Conservation (phyloP, 164 flowering plant genomes). For the Umbilicus rupestris region DNA sequence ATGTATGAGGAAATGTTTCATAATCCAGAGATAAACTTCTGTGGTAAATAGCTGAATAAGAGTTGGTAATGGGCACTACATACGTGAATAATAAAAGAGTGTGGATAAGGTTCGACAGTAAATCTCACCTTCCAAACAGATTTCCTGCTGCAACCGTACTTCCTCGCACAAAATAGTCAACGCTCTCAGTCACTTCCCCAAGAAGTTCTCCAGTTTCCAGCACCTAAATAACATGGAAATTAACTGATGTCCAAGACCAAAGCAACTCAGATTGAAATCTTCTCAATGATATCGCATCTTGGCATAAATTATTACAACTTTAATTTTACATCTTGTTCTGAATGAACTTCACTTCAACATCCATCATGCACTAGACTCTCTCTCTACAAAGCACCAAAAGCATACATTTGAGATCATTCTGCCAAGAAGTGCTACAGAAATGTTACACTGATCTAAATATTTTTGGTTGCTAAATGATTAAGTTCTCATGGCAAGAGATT, state of each 20-base stretch:
- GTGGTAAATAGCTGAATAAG: background rate
- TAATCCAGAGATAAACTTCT: background rate
- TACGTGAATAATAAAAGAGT: too few species aligned
- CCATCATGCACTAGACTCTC: background rate
- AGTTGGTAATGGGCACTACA: background rate
- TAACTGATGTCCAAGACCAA: background rate
- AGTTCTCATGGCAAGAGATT: too few species aligned
- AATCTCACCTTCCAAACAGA: slow-evolving; percentile 81
- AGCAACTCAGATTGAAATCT: background rate
- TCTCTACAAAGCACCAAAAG: background rate
- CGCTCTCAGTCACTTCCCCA: slow-evolving; percentile 92
- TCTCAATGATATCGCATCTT: background rate
- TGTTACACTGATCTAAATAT: too few species aligned
- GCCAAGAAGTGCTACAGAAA: background rate
- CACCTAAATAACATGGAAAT: slow-evolving; percentile 37
- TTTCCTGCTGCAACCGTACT: slow-evolving; percentile 91
- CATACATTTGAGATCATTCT: background rate
- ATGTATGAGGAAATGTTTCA: background rate
- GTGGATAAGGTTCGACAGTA: background rate
- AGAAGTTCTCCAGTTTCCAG: slow-evolving; percentile 87
- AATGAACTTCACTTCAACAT: background rate
- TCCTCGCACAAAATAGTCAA: slow-evolving; percentile 90
- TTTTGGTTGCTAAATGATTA: too few species aligned
- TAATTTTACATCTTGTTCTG: background rate
- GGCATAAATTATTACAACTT: too few species aligned